phyloP scores from a whole-genome alignment of 352 stramenopile genomes.

The Pythium periplocum region DNA sequence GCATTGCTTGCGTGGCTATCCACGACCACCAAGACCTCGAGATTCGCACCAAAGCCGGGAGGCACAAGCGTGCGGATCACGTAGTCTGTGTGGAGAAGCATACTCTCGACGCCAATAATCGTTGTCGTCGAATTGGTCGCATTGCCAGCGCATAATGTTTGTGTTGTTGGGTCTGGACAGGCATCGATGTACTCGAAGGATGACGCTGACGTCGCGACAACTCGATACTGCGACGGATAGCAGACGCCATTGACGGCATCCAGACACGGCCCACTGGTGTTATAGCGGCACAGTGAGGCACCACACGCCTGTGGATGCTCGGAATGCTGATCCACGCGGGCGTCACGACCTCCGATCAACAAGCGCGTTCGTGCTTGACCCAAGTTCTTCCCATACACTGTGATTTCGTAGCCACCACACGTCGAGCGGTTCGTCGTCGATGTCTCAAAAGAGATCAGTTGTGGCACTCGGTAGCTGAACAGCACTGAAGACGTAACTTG shows the following conservation, averaged over 20 bases:
- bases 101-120: constrained; percentile 20
- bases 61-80: constrained; percentile 39
- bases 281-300: constrained; percentile 26
- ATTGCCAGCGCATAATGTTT: constrained; percentile 26
- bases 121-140: background rate
- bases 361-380: constrained; percentile 30
- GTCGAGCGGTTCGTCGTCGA: constrained; percentile 52
- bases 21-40: constrained; percentile 39
- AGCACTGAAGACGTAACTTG: constrained; percentile 27
- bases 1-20: constrained; percentile 45
- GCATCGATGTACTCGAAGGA: constrained; percentile 27
- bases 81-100: constrained; percentile 43
- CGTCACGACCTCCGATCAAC: constrained; percentile 50
- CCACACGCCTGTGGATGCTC: constrained; percentile 32
- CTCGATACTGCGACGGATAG: constrained; percentile 38
- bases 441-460: constrained; percentile 32
- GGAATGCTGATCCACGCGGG: constrained; percentile 35
- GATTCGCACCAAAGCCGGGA: constrained; percentile 36
- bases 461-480: constrained; percentile 39
- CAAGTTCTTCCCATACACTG: constrained; percentile 63
- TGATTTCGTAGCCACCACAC: constrained; percentile 50
- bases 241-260: constrained; percentile 38
- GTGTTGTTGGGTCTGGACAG: constrained; percentile 22
- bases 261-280: constrained; percentile 47
- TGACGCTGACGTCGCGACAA: constrained; percentile 7